These are phyloP conservation scores for Phytophthora parvispora DNA, from an alignment of 352 stramenopile species.

Conservation along the genomic window DNA sequence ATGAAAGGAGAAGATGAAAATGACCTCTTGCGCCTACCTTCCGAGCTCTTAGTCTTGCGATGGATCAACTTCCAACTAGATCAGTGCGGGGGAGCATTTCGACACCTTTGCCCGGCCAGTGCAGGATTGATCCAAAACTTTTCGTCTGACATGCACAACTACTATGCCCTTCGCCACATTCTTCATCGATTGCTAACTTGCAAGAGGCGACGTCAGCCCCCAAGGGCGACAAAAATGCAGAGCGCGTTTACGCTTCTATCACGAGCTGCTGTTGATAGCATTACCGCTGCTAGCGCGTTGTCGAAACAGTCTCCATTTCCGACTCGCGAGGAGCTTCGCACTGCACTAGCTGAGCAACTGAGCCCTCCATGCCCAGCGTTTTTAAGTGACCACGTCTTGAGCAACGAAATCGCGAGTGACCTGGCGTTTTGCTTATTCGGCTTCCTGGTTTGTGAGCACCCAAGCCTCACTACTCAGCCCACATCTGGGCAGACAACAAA, in stretches of 20 bases:
- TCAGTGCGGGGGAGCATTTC: constrained; percentile 44
- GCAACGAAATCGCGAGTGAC: constrained; percentile 51
- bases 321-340: constrained; percentile 51
- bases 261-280: constrained; percentile 4
- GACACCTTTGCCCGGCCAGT: constrained; percentile 22
- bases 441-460: constrained; percentile 71
- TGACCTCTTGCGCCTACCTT: constrained; percentile 57
- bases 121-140: constrained; percentile 77
- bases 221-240: constrained; percentile 9
- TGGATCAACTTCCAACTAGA: constrained; percentile 80
- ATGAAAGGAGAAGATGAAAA: constrained; percentile 64
- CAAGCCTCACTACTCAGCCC: constrained; percentile 35
- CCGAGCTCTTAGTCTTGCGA: constrained; percentile 69
- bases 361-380: constrained; percentile 53
- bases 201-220: constrained; percentile 9
- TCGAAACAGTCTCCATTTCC: constrained; percentile 42
- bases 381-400: constrained; percentile 46
- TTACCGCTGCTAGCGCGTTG: neutral
- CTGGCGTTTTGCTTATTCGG: constrained; percentile 68
- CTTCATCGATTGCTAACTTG: constrained; percentile 45
- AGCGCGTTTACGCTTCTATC: constrained; percentile 29
- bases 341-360: constrained; percentile 47
- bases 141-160: constrained; percentile 67
- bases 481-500: neutral
- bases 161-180: constrained; percentile 69